phyloP scores from a whole-genome alignment of 2,329 filamentous ascomycete genomes.

The Pseudopithomyces chartarum region DNA sequence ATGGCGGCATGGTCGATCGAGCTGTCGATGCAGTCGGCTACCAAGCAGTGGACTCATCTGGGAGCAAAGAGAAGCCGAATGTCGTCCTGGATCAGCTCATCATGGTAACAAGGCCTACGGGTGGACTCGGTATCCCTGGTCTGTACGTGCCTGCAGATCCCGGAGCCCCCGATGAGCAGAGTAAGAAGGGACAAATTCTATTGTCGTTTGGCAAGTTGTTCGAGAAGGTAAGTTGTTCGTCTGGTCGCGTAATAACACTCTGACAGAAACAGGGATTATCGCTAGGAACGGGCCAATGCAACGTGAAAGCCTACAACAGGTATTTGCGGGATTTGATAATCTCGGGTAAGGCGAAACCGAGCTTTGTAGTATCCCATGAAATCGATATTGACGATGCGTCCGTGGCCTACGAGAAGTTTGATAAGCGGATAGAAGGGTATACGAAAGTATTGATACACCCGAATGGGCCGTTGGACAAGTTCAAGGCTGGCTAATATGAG shows the following conservation, averaged over 20 bases:
- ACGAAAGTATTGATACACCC: conserved; percentile 72
- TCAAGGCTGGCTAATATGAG: neutral
- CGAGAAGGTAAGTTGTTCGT: conserved; percentile 58
- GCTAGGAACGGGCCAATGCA: conserved; percentile 68
- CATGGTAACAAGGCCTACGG: conserved; percentile 64
- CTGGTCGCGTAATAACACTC: neutral
- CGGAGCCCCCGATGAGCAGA: conserved; percentile 65
- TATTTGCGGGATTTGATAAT: conserved; percentile 70
- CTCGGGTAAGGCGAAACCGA: conserved; percentile 66
- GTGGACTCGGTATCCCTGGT: conserved; percentile 66
- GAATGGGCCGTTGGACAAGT: conserved; percentile 52
- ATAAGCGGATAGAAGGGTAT: conserved; percentile 68
- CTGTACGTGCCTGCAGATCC: conserved; percentile 62
- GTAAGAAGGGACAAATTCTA: conserved; percentile 67
- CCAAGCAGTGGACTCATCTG: conserved; percentile 61
- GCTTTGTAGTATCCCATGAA: conserved; percentile 70
- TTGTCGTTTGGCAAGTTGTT: conserved; percentile 71
- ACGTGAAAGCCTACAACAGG: conserved; percentile 70
- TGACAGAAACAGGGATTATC: conserved; percentile 57
- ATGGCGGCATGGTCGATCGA: conserved; percentile 66
- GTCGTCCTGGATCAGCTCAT: conserved; percentile 69
- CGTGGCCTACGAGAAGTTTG: conserved; percentile 68
- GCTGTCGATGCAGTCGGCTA: conserved; percentile 71
- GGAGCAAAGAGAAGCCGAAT: conserved; percentile 65
- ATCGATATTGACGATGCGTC: conserved; percentile 66